Evolutionary conservation across 371 early-diverging fungal genomes (phyloP).

Genomic region (Chytridium lagenaria): DNA sequence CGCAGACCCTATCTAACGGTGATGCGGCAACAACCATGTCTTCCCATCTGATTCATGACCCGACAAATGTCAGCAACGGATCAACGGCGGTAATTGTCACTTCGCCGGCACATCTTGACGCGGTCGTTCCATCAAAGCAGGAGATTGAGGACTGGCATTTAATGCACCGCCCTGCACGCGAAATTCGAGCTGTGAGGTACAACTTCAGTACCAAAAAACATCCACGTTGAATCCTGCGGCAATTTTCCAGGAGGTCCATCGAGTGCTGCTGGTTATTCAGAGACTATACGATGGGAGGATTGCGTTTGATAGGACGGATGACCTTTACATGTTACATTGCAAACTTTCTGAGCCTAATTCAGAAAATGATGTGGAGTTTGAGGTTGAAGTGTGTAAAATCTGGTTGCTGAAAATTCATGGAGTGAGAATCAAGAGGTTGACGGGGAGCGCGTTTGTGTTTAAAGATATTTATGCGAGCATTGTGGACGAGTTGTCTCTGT

Average conservation of each 20-base stretch:
- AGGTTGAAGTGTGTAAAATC: slow-evolving; percentile 62
- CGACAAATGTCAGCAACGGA: not conserved
- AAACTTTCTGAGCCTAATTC: slow-evolving; percentile 25
- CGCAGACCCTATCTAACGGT: not conserved
- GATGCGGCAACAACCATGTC: not conserved
- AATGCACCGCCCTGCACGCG: slow-evolving; percentile 53
- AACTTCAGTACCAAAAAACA: slow-evolving; percentile 46
- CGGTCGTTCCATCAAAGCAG: slow-evolving; percentile 40
- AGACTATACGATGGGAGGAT: slow-evolving; percentile 36
- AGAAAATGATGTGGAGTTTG: slow-evolving; percentile 52
- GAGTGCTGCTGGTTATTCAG: slow-evolving; percentile 45
- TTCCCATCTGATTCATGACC: not conserved
- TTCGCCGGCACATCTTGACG: no score
- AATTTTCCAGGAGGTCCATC: slow-evolving; percentile 62
- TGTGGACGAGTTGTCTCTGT: slow-evolving; percentile 33
- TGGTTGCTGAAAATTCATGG: slow-evolving; percentile 64
- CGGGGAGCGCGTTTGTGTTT: slow-evolving; percentile 57
- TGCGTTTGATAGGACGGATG: slow-evolving; percentile 42
- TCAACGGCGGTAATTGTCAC: no score
- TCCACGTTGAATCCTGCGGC: slow-evolving; percentile 46
- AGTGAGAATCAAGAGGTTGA: slow-evolving; percentile 57
- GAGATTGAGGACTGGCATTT: slow-evolving; percentile 61
- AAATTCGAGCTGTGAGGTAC: slow-evolving; percentile 58
- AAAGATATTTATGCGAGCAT: slow-evolving; percentile 55
- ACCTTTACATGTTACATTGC: slow-evolving; percentile 52